phyloP scores from a whole-genome alignment of 768 basidiomycete genomes.

The Artomyces pyxidatus region DNA sequence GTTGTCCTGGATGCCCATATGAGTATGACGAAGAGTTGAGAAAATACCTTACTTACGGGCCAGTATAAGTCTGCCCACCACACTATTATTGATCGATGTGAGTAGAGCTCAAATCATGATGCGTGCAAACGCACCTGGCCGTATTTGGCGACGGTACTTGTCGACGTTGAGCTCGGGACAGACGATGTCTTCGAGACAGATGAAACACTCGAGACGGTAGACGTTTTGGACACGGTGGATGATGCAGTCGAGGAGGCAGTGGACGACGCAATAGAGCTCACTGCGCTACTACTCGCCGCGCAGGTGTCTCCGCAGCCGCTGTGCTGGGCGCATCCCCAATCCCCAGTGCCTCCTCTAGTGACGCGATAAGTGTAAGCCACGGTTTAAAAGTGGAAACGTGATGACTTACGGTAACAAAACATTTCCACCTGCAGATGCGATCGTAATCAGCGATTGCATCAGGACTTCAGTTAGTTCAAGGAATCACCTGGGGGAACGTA shows the following conservation, averaged over 20 bases:
- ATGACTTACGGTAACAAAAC: background rate
- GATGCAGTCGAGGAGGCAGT: too few relatives aligned
- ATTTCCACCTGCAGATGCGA: background rate
- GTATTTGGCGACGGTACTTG: background rate
- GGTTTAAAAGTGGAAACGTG: background rate
- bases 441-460: background rate
- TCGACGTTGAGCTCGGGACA: background rate
- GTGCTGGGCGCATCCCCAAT: background rate
- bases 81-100: background rate
- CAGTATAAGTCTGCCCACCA: background rate
- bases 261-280: background rate
- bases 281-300: background rate
- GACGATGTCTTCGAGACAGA: background rate
- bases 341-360: background rate
- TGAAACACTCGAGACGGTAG: too few relatives aligned
- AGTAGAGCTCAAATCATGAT: background rate
- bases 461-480: background rate
- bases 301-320: background rate
- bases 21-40: background rate
- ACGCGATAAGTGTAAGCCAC: background rate
- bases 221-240: too few relatives aligned
- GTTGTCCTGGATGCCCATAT: background rate
- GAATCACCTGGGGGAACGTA: constrained; percentile 12
- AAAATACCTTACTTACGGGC: background rate
- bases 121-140: background rate